Base-by-base conservation (phyloP, 192 early-diverging fungal genomes). In the Piromyces finnis region DNA sequence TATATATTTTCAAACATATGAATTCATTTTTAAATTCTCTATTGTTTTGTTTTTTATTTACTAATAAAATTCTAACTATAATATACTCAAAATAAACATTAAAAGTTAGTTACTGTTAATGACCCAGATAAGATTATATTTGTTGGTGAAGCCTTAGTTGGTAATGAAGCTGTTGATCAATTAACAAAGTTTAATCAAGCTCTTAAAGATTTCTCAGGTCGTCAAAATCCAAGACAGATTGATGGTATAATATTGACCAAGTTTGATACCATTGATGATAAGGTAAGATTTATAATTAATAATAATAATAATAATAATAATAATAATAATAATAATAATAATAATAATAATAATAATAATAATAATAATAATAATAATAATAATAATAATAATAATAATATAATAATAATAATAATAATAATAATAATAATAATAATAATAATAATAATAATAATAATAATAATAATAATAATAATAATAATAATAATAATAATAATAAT, bases 121-220 rank as follows among this genome's bases (percentile, higher is more conserved):
- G 88, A 90, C 51, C 95, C 97, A 0, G 95, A 98, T 86, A 98
- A 98, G 86, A 95, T 98, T 80, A 87, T 98, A 78, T 98, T 98
- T 88, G 97, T 98, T 16, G 97, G 97, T 78, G 97, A 98, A 87
- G 97, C 97, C 2, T 84, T 98, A 26, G 97, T 98, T 16, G 97
- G 97, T 35, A 98, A 97, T 81, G 95, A 98, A 86, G 94, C 97
- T 22, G 94, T 98, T 37, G 95, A 97, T 83, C 97, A 98, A 85
- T 85, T 98, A 80, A 91, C 92, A 35, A 98, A 98, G 87, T 98
- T 98, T 86, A 98, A 98, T 88, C 92, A 92, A 79, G 94, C 95
- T 11, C 85, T 98, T 68, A 91, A 93, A 82, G 95, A 97, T 83
- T 98, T 95, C 84, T 94, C 94, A 9, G 91, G 92, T 9, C 78